These are phyloP conservation scores for Mariannaea elegans DNA, from an alignment of 2,329 filamentous ascomycete species.

Conservation along the genomic window DNA sequence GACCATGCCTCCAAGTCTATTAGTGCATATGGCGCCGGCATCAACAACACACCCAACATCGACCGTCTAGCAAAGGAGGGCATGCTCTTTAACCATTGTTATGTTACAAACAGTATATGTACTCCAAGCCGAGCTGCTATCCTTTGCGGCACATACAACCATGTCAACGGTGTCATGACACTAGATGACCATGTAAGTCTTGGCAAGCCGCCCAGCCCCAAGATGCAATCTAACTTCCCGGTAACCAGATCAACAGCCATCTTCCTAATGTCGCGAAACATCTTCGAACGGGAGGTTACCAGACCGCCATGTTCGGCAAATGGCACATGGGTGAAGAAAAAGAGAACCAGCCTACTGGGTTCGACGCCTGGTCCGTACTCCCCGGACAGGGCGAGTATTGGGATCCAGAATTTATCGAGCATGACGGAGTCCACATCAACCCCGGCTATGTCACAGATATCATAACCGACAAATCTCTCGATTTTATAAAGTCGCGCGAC, in stretches of 20 bases:
- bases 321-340: constrained; percentile 62
- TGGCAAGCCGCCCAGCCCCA: background rate
- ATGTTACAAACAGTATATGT: constrained; percentile 63
- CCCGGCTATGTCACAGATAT: constrained; percentile 61
- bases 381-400: constrained; percentile 62
- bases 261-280: constrained; percentile 62
- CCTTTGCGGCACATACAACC: constrained; percentile 60
- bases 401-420: constrained; percentile 59
- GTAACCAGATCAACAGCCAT: constrained; percentile 54
- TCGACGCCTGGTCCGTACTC: constrained; percentile 61
- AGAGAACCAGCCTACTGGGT: constrained; percentile 57
- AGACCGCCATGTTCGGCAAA: constrained; percentile 63
- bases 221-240: too few species aligned
- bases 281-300: constrained; percentile 55
- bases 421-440: constrained; percentile 42
- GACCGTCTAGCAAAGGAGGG: constrained; percentile 59
- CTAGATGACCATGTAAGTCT: constrained; percentile 49
- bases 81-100: constrained; percentile 62
- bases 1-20: constrained; percentile 63
- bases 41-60: constrained; percentile 61
- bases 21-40: constrained; percentile 57
- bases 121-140: constrained; percentile 61
- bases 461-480: constrained; percentile 59
- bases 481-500: constrained; percentile 49
- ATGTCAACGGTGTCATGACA: constrained; percentile 62